phyloP scores from a whole-genome alignment of 176 grass and related monocot genomes.

The Zizania latifolia region DNA sequence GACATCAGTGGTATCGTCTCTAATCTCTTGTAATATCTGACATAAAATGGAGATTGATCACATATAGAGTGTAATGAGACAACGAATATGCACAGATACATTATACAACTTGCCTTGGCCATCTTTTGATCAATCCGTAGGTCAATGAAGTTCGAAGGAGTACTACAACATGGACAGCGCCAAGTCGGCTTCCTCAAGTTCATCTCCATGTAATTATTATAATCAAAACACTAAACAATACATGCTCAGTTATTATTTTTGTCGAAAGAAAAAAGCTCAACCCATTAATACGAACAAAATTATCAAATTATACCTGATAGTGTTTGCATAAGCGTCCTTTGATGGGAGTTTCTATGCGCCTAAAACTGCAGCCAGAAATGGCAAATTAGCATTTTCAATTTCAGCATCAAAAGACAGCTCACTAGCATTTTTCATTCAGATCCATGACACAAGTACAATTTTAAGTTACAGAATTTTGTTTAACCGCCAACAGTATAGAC shows the following conservation, averaged over 20 bases:
- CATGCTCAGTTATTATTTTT: slow-evolving; percentile 1
- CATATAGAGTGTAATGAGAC: slow-evolving; percentile 17
- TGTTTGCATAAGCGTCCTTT: slow-evolving; percentile 91
- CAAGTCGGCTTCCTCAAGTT: slow-evolving; percentile 83
- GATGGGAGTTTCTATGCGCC: slow-evolving; percentile 68
- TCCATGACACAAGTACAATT: slow-evolving; percentile 1
- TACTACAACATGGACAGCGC: slow-evolving; percentile 86
- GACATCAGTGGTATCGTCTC: slow-evolving; percentile 42
- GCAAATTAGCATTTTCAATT: slow-evolving; percentile 11
- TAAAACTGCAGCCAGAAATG: slow-evolving; percentile 54
- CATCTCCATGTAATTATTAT: slow-evolving; percentile 88
- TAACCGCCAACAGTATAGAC: neutral
- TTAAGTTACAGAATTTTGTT: neutral
- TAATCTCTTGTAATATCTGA: slow-evolving; percentile 74
- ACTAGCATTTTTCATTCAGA: slow-evolving; percentile 22
- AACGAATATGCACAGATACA: neutral
- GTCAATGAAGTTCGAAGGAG: slow-evolving; percentile 55
- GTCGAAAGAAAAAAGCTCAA: neutral
- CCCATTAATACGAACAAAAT: slow-evolving; percentile 23
- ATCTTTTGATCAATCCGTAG: slow-evolving; percentile 81
- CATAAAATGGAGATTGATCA: slow-evolving; percentile 14
- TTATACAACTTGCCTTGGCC: slow-evolving; percentile 59
- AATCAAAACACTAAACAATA: slow-evolving; percentile 88
- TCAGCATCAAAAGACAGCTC: neutral
- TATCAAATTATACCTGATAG: slow-evolving; percentile 62